Conservation (phyloP, 441 rosid genomes). For the Populus trichocarpa region DNA sequence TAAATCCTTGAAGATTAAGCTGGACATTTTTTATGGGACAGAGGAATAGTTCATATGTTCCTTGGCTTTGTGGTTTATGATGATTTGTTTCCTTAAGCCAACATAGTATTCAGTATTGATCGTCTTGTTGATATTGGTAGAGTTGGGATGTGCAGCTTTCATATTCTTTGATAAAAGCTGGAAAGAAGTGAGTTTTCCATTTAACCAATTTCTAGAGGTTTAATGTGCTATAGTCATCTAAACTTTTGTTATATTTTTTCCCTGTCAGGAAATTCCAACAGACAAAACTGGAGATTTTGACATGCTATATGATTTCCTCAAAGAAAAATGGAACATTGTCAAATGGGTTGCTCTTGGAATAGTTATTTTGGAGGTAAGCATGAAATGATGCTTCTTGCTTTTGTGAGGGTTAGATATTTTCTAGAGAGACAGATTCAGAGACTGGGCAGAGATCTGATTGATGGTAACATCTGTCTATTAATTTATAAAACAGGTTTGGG, state of each 20-base stretch:
- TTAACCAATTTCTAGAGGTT: not conserved
- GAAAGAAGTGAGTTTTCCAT: constrained; percentile 59
- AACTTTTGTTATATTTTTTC: constrained; percentile 2
- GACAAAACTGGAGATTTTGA: constrained; percentile 86
- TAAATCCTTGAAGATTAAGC: not conserved
- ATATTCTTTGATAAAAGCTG: constrained; percentile 87
- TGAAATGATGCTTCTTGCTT: not conserved
- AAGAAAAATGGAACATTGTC: constrained; percentile 73
- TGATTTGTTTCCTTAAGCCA: constrained; percentile 59
- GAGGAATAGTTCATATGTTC: not conserved
- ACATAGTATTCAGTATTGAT: constrained; percentile 73
- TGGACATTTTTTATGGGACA: too few species aligned
- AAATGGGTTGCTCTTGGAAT: constrained; percentile 95
- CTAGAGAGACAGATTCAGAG: not conserved
- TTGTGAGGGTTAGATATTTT: not conserved
- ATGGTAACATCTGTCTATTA: not conserved
- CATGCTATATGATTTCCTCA: constrained; percentile 68
- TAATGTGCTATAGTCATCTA: constrained; percentile 2
- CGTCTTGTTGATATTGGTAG: constrained; percentile 79
- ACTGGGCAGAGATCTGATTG: not conserved
- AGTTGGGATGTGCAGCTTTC: constrained; percentile 87
- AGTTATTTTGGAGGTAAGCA: constrained; percentile 77
- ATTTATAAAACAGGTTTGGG: not conserved
- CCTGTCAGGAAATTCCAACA: constrained; percentile 67
- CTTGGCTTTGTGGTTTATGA: not conserved